Evolutionary conservation across 1,284 basidiomycete genomes (phyloP), one percentile per base, ranked within the genome.

Genomic region (Athelia sp.): DNA sequence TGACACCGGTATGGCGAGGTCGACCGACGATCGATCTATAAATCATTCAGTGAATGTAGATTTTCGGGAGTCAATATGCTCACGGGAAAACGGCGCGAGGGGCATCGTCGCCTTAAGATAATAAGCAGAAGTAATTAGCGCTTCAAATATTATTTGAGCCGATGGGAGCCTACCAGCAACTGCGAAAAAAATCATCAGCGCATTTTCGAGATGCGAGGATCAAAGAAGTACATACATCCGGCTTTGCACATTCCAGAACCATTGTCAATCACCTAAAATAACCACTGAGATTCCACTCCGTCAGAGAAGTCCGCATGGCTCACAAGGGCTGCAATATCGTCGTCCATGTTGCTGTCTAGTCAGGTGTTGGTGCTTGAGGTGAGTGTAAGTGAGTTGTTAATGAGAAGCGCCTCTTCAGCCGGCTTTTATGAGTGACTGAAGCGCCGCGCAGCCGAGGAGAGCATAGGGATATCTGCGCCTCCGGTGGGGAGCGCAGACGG

Each of bases 181-280:
- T 79, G 52, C 43, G n/a, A 47, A 43, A 38, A n/a, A 52, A 36
- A 56, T 50, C 26, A 47, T 46, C 32, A 48, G 50, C 54, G 63
- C 45, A 42, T 4, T 23, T 21, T 31, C 17, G 6, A 19, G 8
- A 18, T 35, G 36, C 23, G 34, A 31, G 56, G 49, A 18, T 31
- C 31, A 47, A 53, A 56, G 55, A 50, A 56, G 17, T n/a, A 79
- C 81, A 62, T 63, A 84, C 82, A 96, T 69, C 90, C 90, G 78
- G 90, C 90, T 76, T 93, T 93, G 82, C 89, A 92, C 89, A 92
- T 93, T 71, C 89, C 90, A 61, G 85, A 90, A 69, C 88, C 86
- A 70, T 90, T 90, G 75, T 90, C 87, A 69, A 90, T 86, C 69
- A 90, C 85, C 84, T 75, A 47, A 73, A 54, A 29, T 14, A 34